These are phyloP conservation scores for Emmonsia crescens DNA, from an alignment of 2,329 filamentous ascomycete genomes.

Conservation along the genomic window DNA sequence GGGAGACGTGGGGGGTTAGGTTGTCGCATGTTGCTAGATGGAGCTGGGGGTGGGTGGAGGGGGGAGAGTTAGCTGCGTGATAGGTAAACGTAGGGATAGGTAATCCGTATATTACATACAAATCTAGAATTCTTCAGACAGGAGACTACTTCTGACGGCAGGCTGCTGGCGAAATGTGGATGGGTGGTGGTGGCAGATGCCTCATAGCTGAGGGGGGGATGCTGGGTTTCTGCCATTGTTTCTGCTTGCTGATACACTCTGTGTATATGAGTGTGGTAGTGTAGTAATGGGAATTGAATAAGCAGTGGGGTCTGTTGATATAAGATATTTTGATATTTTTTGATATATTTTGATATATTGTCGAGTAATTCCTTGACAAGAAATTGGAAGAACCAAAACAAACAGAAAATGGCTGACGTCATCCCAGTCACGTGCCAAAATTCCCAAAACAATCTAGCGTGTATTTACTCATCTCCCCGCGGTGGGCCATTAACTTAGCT, in stretches of 20 bases:
- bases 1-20: slow-evolving; percentile 77
- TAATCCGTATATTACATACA: slow-evolving; percentile 49
- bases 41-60: slow-evolving; percentile 47
- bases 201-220: slow-evolving; percentile 64
- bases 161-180: slow-evolving; percentile 54
- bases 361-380: no score
- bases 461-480: slow-evolving; percentile 14
- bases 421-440: neutral
- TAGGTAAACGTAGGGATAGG: no score
- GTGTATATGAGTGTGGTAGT: neutral
- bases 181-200: slow-evolving; percentile 63
- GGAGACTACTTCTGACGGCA: slow-evolving; percentile 76
- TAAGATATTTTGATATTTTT: no score
- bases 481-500: no score
- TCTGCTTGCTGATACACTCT: neutral
- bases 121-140: slow-evolving; percentile 93
- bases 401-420: neutral
- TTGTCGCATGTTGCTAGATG: slow-evolving; percentile 85
- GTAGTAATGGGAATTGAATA: neutral
- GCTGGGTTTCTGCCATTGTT: slow-evolving; percentile 37
- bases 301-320: no score
- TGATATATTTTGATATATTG: no score
- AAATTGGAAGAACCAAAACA: no score
- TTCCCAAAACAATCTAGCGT: slow-evolving; percentile 1
- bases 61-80: slow-evolving; percentile 4